Evolutionary conservation across 1,139 yeast species (phyloP).

Genomic region (Hyphopichia burtonii): DNA sequence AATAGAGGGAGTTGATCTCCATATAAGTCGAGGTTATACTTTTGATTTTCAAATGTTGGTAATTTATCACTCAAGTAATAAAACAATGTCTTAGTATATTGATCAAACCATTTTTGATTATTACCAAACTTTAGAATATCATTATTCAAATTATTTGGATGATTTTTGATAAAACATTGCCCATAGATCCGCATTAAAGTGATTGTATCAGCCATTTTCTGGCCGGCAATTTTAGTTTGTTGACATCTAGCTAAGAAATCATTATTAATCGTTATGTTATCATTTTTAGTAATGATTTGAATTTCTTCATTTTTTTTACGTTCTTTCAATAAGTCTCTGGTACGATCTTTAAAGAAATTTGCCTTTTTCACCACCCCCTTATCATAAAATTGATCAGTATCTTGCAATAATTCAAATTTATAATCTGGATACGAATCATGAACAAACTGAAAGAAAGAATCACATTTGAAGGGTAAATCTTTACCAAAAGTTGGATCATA

Average conservation of each 20-base stretch:
- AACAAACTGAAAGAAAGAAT: slow-evolving; percentile 26
- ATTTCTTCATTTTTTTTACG: slow-evolving; percentile 7
- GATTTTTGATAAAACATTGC: slow-evolving; percentile 29
- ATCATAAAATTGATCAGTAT: slow-evolving; percentile 19
- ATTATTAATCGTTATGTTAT: slow-evolving; percentile 18
- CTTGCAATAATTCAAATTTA: slow-evolving; percentile 16
- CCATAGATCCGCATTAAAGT: slow-evolving; percentile 34
- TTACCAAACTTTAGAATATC: slow-evolving; percentile 6
- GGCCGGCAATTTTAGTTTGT: slow-evolving; percentile 19
- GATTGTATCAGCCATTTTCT: slow-evolving; percentile 37
- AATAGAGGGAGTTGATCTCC: slow-evolving; percentile 8
- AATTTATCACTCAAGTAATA: slow-evolving; percentile 26
- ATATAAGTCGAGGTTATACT: too few relatives aligned
- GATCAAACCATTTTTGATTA: slow-evolving; percentile 11
- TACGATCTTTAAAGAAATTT: slow-evolving; percentile 13
- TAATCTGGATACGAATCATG: slow-evolving; percentile 22
- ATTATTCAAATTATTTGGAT: slow-evolving; percentile 2
- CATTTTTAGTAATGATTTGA: slow-evolving; percentile 14
- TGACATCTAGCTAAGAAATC: slow-evolving; percentile 15
- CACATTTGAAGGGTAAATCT: slow-evolving; percentile 26
- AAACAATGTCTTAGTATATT: slow-evolving; percentile 23
- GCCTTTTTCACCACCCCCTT: slow-evolving; percentile 28
- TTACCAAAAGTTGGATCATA: background rate
- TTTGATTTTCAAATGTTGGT: slow-evolving; percentile 21
- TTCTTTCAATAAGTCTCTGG: slow-evolving; percentile 9